Conservation (phyloP, 75 land plant species). For the Larix kaempferi region DNA sequence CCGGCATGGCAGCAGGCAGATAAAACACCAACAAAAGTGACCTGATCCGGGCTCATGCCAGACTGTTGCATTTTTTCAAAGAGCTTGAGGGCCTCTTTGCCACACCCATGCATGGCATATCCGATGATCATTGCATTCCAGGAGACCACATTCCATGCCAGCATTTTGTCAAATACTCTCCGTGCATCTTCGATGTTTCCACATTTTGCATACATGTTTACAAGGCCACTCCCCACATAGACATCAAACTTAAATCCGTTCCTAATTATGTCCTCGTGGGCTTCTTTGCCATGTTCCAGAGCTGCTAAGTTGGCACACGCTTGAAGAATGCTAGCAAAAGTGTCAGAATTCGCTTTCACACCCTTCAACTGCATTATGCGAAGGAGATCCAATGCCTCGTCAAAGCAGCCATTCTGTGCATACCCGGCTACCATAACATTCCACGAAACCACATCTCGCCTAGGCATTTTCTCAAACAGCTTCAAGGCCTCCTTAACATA, state of each 20-base stretch:
- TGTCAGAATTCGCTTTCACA: neutral
- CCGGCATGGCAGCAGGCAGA: conserved; percentile 17
- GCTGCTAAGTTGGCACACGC: conserved; percentile 31
- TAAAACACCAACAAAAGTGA: conserved; percentile 17
- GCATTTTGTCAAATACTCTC: conserved; percentile 3
- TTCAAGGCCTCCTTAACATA: neutral
- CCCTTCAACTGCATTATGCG: conserved; percentile 7
- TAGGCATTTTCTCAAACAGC: conserved; percentile 8
- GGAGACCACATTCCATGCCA: neutral
- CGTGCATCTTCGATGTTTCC: conserved; percentile 8
- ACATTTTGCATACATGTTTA: conserved; percentile 11
- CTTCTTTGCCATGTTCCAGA: conserved; percentile 22
- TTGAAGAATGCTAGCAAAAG: conserved; percentile 22
- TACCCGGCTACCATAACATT: conserved; percentile 12
- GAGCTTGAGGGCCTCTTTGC: neutral
- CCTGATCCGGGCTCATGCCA: conserved; percentile 7
- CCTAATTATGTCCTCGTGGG: conserved; percentile 20
- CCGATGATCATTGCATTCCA: conserved; percentile 8
- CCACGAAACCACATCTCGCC: conserved; percentile 24
- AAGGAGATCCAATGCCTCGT: conserved; percentile 7
- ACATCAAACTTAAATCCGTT: conserved; percentile 2
- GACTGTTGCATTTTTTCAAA: conserved; percentile 5
- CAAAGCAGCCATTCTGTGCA: conserved; percentile 1
- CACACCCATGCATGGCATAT: conserved; percentile 12
- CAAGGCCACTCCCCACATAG: neutral